phyloP scores from a whole-genome alignment of 768 basidiomycete genomes.

The Glaciozyma antarctica region DNA sequence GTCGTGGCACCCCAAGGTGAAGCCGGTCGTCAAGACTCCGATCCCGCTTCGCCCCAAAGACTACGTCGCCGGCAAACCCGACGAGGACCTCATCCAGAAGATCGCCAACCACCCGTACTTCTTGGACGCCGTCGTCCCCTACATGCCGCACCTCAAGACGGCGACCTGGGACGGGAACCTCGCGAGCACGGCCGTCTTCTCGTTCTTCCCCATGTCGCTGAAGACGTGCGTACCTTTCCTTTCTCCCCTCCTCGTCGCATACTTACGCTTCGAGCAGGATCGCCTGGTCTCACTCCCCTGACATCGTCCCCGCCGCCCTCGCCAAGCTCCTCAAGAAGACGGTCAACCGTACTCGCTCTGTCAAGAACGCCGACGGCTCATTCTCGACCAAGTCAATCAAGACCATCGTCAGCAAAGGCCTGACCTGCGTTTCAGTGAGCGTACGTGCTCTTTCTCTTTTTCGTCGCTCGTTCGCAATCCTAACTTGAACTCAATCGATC shows the following conservation, averaged over 20 bases:
- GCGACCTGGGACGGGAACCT: conserved; percentile 15
- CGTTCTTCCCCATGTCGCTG: conserved; percentile 12
- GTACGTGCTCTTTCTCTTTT: not conserved
- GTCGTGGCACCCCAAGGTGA: conserved; percentile 8
- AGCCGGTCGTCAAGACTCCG: not conserved
- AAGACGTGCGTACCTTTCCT: not conserved
- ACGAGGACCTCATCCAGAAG: not conserved
- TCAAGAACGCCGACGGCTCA: conserved; percentile 14
- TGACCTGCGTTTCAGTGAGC: conserved; percentile 10
- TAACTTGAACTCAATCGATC: not conserved
- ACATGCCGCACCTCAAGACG: conserved; percentile 10
- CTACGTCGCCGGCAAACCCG: conserved; percentile 11
- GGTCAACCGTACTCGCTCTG: not conserved
- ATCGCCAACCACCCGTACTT: conserved; percentile 2
- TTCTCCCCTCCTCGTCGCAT: not conserved
- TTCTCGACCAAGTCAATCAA: not conserved
- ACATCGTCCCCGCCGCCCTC: conserved; percentile 9
- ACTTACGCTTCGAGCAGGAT: not conserved
- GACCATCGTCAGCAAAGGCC: conserved; percentile 5
- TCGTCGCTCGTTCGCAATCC: no score
- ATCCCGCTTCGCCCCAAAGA: conserved; percentile 18
- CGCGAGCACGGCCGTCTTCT: conserved; percentile 13
- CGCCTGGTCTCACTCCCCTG: conserved; percentile 5
- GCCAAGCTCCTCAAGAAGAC: conserved; percentile 17
- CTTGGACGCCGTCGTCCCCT: conserved; percentile 17